Evolutionary conservation across 1,284 basidiomycete genomes (phyloP), one percentile per base, ranked within the genome.

Genomic region (Coniophora puteana): DNA sequence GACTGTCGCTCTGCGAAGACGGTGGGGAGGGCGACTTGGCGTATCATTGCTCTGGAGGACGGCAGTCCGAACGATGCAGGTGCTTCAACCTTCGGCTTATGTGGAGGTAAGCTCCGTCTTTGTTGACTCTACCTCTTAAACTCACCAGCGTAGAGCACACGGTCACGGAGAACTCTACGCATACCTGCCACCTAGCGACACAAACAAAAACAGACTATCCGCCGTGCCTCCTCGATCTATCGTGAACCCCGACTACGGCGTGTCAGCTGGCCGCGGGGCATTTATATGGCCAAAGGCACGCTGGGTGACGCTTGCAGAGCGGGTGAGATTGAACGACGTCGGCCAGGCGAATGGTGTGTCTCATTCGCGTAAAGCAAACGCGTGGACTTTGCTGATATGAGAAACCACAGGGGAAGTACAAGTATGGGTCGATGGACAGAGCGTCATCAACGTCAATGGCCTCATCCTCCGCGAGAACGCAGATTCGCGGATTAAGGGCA

Each of bases 31-130:
- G 75, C 2, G 67, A 76, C n/a, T 52, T 67, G 11, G 69, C 80
- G 2, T 82, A 81, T 49, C 60, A 67, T 2, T 84, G 80, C 49
- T 71, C 76, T 0, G 81, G 80, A 1, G 80, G 80, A 8, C 58
- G 80, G 8, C 65, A 78, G 51, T 59, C 72, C 1, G 56, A 75
- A 24, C 65, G 80, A 4, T 78, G 74, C 53, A 69, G 67, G 41
- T 83, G 80, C 52, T 83, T 83, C 51, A 64, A 80, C 49, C 48
- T 82, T 6, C 65, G 80, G 1, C 63, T 76, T 4, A 83, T 83
- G 80, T 83, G 80, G 80, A 70, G 80, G 76, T 78, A 44, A 12
- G 63, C 52, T 6, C 3, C 8, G 12, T 4, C 6, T 10, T 20
- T 4, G 21, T 36, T 27, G 12, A 28, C 28, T 14, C 24, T 5